Conservation (phyloP, 2,329 filamentous ascomycete species). For the Aspergillus quadrilineatus region DNA sequence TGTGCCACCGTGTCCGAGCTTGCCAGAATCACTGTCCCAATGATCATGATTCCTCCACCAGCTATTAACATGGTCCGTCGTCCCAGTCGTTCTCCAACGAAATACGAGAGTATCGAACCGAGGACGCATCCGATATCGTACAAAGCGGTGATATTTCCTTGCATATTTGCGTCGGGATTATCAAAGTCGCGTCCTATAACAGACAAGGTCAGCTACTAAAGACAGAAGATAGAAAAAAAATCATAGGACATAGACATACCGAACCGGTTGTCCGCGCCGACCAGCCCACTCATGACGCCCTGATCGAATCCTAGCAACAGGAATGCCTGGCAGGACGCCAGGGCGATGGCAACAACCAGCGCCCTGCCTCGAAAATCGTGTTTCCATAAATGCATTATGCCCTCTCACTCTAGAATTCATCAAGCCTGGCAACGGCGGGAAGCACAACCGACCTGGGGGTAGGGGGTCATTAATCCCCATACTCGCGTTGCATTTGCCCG, state of each 20-base stretch:
- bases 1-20: conserved; percentile 44
- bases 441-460: background rate
- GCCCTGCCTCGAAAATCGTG: conserved; percentile 23
- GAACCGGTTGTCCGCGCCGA: conserved; percentile 45
- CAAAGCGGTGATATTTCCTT: conserved; percentile 35
- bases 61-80: conserved; percentile 44
- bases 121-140: conserved; percentile 36
- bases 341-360: conserved; percentile 29
- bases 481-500: background rate
- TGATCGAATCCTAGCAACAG: conserved; percentile 50
- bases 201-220: background rate
- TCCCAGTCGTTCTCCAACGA: conserved; percentile 46
- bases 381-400: conserved; percentile 22
- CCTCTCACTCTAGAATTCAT: background rate
- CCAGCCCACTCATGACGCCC: conserved; percentile 44
- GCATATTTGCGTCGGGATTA: conserved; percentile 39
- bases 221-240: background rate
- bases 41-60: conserved; percentile 39
- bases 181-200: conserved; percentile 34
- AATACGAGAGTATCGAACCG: conserved; percentile 35
- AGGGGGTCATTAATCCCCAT: background rate
- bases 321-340: conserved; percentile 43
- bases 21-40: conserved; percentile 32
- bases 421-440: too few relatives aligned
- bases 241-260: conserved; percentile 9